Conservation (phyloP, 805 yeast genomes). For the Maudiozyma turicensis region DNA sequence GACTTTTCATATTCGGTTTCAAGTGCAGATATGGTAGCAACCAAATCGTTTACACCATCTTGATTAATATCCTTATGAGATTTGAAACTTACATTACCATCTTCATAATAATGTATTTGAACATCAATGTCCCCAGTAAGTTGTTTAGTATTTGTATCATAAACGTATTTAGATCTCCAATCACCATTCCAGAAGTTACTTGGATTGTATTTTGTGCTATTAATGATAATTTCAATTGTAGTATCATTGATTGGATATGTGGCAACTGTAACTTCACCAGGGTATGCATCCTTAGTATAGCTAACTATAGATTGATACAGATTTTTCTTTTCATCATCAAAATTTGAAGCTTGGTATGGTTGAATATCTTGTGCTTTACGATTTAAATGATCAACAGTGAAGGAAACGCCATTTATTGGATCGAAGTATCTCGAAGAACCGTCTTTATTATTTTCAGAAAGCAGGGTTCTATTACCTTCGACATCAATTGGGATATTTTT, state of each 20-base stretch:
- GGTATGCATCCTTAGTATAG: conserved; percentile 61
- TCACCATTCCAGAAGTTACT: conserved; percentile 82
- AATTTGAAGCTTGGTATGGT: conserved; percentile 9
- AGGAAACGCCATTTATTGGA: conserved; percentile 36
- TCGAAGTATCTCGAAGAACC: conserved; percentile 49
- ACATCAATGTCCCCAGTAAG: conserved; percentile 49
- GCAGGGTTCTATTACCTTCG: conserved; percentile 30
- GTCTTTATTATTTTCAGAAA: conserved; percentile 41
- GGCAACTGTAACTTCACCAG: conserved; percentile 41
- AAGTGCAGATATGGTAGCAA: conserved; percentile 39
- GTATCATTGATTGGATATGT: conserved; percentile 33
- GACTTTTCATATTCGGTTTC: conserved; percentile 67
- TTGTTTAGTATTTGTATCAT: conserved; percentile 26
- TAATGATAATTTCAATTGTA: conserved; percentile 40
- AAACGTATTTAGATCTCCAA: conserved; percentile 64
- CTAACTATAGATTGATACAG: conserved; percentile 14
- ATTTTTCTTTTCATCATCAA: conserved; percentile 12
- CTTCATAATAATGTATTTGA: conserved; percentile 89
- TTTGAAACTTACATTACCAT: conserved; percentile 82
- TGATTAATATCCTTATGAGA: conserved; percentile 32
- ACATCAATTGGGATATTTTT: conserved; percentile 27
- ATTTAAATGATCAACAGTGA: conserved; percentile 49
- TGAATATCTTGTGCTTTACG: conserved; percentile 47
- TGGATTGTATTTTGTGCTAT: conserved; percentile 64
- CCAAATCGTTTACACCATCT: conserved; percentile 17